Evolutionary conservation across 768 basidiomycete species (phyloP).

Genomic region (Suillus hirtellus): DNA sequence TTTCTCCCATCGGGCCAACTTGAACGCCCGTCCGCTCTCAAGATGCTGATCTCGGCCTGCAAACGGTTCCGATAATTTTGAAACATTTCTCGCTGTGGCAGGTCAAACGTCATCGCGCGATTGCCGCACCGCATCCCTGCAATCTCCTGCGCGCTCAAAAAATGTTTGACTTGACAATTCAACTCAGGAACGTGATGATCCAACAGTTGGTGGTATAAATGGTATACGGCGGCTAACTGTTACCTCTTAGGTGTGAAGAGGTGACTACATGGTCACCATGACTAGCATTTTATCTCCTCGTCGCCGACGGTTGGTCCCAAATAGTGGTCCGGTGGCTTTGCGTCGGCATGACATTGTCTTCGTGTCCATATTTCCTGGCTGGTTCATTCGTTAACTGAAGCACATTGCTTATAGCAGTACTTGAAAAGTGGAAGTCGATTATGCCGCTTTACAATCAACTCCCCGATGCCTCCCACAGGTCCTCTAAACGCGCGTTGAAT

Average conservation of each 20-base stretch:
- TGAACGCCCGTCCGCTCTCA: not conserved
- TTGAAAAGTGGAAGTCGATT: not conserved
- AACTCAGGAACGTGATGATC: not conserved
- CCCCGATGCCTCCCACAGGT: not conserved
- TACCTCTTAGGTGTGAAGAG: not conserved
- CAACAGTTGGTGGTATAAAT: not conserved
- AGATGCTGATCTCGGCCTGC: not conserved
- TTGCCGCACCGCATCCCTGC: not conserved
- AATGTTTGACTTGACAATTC: not conserved
- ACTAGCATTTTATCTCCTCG: not conserved
- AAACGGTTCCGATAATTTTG: not conserved
- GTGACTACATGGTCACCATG: not conserved
- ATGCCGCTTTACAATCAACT: not conserved
- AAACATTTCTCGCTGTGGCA: not conserved
- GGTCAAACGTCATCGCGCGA: constrained; percentile 1
- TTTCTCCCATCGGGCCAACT: not conserved
- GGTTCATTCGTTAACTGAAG: not conserved
- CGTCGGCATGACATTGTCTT: not conserved
- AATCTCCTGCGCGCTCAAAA: not conserved
- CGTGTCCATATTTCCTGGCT: not conserved
- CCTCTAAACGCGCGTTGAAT: not conserved
- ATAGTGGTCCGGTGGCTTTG: not conserved
- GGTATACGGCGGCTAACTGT: not conserved
- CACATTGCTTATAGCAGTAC: not conserved
- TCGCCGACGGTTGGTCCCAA: not conserved